Evolutionary conservation across 2,329 filamentous ascomycete species (phyloP).

Genomic region (Ascochyta lentis): DNA sequence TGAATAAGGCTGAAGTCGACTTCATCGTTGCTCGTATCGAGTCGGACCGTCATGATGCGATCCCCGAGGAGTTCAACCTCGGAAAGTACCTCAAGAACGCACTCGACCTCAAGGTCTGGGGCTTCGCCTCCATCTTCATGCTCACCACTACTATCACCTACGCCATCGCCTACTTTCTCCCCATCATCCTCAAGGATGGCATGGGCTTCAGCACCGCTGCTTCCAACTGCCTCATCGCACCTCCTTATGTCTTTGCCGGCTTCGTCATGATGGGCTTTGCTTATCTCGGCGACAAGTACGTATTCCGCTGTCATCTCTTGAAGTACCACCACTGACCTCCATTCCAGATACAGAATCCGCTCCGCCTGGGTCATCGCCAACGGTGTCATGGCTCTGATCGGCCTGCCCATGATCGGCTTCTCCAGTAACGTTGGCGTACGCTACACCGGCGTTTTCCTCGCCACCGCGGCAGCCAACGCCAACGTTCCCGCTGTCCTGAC

Average conservation of each 20-base stretch:
- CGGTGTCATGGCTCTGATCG: slow-evolving; percentile 69
- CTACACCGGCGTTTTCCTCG: slow-evolving; percentile 71
- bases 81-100: slow-evolving; percentile 27
- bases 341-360: slow-evolving; percentile 60
- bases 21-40: slow-evolving; percentile 39
- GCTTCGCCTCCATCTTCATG: slow-evolving; percentile 33
- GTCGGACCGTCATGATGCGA: slow-evolving; percentile 35
- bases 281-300: slow-evolving; percentile 67
- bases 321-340: neutral
- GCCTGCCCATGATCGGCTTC: slow-evolving; percentile 76
- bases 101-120: slow-evolving; percentile 32
- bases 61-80: slow-evolving; percentile 36
- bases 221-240: slow-evolving; percentile 36
- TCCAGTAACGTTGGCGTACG: slow-evolving; percentile 59
- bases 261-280: slow-evolving; percentile 58
- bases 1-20: slow-evolving; percentile 34
- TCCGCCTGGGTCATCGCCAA: slow-evolving; percentile 72
- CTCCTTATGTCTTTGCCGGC: slow-evolving; percentile 36
- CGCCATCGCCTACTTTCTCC: slow-evolving; percentile 40
- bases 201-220: slow-evolving; percentile 38
- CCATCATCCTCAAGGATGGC: slow-evolving; percentile 39
- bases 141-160: slow-evolving; percentile 36
- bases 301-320: neutral
- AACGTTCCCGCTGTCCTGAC: slow-evolving; percentile 77
- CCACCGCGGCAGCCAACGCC: slow-evolving; percentile 75